Evolutionary conservation across 1,284 basidiomycete genomes (phyloP).

Genomic region (Violaceomyces palustris): DNA sequence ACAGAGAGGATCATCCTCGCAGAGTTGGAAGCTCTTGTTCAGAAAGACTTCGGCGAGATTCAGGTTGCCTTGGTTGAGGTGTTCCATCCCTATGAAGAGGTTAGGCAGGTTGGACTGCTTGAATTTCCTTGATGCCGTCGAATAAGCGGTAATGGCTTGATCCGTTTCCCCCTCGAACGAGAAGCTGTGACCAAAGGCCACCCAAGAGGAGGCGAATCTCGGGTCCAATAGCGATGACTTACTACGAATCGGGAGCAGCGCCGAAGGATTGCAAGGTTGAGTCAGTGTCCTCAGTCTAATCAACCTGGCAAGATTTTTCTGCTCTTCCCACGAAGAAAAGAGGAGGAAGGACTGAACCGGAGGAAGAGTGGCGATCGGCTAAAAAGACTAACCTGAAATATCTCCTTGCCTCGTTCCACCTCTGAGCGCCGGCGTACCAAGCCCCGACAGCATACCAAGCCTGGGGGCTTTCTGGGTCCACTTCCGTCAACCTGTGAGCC

Average conservation of each 20-base stretch:
- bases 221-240: slow-evolving; percentile 97
- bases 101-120: slow-evolving; percentile 87
- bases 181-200: slow-evolving; percentile 95
- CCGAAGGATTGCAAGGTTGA: background rate
- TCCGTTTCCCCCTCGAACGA: slow-evolving; percentile 93
- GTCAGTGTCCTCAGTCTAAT: too few relatives aligned
- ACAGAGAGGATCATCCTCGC: slow-evolving; percentile 78
- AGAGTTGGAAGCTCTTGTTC: slow-evolving; percentile 71
- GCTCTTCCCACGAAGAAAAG: too few relatives aligned
- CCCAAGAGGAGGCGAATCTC: slow-evolving; percentile 91
- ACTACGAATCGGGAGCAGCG: too few relatives aligned
- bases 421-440: slow-evolving; percentile 82
- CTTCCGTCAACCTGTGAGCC: slow-evolving; percentile 87
- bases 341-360: too few relatives aligned
- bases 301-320: too few relatives aligned
- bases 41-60: slow-evolving; percentile 80
- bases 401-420: slow-evolving; percentile 58
- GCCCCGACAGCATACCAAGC: slow-evolving; percentile 98
- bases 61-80: slow-evolving; percentile 81
- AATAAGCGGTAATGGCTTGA: slow-evolving; percentile 95
- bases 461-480: slow-evolving; percentile 79
- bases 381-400: too few relatives aligned
- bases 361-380: background rate
- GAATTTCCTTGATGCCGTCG: slow-evolving; percentile 88
- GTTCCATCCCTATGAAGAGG: slow-evolving; percentile 96